These are phyloP conservation scores for Coemansia sp. DNA, from an alignment of 192 early-diverging fungal genomes.

Conservation along the genomic window DNA sequence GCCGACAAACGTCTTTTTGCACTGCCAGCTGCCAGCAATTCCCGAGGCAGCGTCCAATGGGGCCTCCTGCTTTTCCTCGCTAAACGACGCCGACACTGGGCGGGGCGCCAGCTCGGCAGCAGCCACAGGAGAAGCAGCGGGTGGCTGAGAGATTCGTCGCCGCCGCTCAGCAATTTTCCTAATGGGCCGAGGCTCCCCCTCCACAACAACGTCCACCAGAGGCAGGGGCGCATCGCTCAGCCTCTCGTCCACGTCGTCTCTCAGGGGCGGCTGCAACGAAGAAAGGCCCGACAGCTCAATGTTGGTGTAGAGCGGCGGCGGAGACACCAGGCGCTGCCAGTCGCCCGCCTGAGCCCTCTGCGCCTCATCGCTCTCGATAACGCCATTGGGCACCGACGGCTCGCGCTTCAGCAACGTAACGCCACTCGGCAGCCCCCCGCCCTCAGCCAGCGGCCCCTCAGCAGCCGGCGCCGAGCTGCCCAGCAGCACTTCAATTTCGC, in stretches of 20 bases:
- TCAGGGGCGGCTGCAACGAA: neutral
- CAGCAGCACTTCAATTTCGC: constrained; percentile 37
- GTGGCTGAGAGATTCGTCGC: constrained; percentile 6
- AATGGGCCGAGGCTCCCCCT: constrained; percentile 9
- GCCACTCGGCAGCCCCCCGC: neutral
- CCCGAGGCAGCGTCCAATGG: no score
- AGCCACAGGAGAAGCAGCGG: neutral
- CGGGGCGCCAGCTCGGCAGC: neutral
- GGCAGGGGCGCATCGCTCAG: no score
- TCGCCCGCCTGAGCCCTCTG: no score
- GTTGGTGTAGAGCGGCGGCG: neutral
- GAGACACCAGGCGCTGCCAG: neutral
- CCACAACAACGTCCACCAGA: neutral
- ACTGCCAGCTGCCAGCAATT: constrained; percentile 2
- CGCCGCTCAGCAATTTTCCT: constrained; percentile 20
- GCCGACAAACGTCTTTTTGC: constrained; percentile 20
- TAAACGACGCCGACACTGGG: neutral
- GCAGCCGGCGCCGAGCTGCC: neutral
- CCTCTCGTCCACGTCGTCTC: neutral
- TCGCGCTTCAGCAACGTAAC: neutral
- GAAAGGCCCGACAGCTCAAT: neutral
- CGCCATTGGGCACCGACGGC: neutral
- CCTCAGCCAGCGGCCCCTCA: neutral
- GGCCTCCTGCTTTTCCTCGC: neutral
- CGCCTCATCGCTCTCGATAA: neutral